Evolutionary conservation across 176 grass and related monocot genomes (phyloP).

Genomic region (Phyllostachys edulis): DNA sequence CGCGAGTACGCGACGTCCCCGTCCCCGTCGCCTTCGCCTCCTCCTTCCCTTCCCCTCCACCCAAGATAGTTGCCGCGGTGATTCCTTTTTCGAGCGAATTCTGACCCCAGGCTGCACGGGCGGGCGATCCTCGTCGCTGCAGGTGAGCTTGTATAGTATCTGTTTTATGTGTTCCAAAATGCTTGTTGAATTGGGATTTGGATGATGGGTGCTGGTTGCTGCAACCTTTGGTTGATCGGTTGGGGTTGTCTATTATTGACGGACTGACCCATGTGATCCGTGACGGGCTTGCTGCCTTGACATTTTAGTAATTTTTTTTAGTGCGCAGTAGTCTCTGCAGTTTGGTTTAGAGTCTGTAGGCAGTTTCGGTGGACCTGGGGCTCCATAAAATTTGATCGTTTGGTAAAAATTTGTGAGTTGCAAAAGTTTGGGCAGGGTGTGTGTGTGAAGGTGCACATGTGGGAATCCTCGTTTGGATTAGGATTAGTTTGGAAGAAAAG

Average conservation of each 20-base stretch:
- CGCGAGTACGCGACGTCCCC: constrained; percentile 27
- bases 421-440: background rate
- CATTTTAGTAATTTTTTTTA: background rate
- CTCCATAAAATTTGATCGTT: background rate
- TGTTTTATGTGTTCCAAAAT: background rate
- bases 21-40: background rate
- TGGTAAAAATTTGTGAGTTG: background rate
- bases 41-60: too few species aligned
- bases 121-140: background rate
- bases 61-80: background rate
- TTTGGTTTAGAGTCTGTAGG: background rate
- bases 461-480: background rate
- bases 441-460: background rate
- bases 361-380: background rate
- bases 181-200: background rate
- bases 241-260: background rate
- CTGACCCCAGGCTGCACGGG: background rate
- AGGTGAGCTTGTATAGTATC: background rate
- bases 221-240: background rate
- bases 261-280: background rate
- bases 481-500: background rate
- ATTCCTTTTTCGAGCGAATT: background rate
- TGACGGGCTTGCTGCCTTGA: background rate
- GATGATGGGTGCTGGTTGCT: background rate
- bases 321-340: background rate